Evolutionary conservation across 2,329 filamentous ascomycete genomes (phyloP).

Genomic region (Penicillium sp.): DNA sequence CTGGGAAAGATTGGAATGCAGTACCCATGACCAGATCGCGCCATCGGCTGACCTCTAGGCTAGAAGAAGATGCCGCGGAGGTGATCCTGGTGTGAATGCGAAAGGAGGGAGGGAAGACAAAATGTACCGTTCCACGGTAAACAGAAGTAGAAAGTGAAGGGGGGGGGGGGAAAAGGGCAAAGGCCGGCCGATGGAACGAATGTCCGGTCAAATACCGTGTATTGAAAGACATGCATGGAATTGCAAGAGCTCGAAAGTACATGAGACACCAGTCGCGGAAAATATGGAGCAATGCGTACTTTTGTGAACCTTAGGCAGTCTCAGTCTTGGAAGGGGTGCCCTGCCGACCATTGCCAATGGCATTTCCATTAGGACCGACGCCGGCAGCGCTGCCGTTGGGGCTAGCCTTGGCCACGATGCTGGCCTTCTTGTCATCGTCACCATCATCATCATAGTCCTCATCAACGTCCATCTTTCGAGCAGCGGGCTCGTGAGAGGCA

Average conservation of each 20-base stretch:
- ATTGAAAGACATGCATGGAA: background rate
- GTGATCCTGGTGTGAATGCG: background rate
- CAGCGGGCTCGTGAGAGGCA: constrained; percentile 69
- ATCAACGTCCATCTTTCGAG: constrained; percentile 92
- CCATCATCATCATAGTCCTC: constrained; percentile 95
- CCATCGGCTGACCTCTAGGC: background rate
- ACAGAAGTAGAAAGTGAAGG: background rate
- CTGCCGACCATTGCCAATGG: constrained; percentile 19
- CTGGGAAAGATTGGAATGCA: constrained; percentile 19
- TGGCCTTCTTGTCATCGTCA: constrained; percentile 65
- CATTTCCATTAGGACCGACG: background rate
- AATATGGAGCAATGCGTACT: background rate
- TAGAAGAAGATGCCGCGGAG: background rate
- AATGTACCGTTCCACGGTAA: constrained; percentile 23
- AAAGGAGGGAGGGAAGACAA: constrained; percentile 14
- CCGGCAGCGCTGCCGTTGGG: constrained; percentile 28
- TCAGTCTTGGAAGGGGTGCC: constrained; percentile 30
- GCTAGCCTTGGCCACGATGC: constrained; percentile 29
- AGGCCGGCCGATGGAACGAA: constrained; percentile 6
- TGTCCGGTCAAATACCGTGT: too few species aligned
- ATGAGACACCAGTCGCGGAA: constrained; percentile 1
- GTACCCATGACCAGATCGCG: constrained; percentile 1
- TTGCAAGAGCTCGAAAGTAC: background rate
- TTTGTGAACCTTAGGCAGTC: constrained; percentile 17
- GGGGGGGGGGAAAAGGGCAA: constrained; percentile 8